These are phyloP conservation scores for Gleditsia sinensis DNA, from an alignment of 306 rosid genomes.

Conservation along the genomic window DNA sequence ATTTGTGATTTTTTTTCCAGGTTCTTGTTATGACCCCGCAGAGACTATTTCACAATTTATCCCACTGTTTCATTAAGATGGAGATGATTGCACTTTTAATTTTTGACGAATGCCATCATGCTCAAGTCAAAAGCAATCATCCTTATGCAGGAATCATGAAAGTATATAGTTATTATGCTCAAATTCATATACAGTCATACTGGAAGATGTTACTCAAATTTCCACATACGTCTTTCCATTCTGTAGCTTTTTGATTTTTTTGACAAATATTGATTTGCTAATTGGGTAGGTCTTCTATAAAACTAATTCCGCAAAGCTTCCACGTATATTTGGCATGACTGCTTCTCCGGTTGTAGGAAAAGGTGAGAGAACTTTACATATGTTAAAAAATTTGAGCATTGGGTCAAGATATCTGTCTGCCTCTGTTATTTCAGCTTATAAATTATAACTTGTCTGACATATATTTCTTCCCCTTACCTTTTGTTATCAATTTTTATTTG, in stretches of 20 bases:
- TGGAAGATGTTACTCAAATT: constrained; percentile 21
- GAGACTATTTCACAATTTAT: constrained; percentile 61
- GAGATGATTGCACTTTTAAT: constrained; percentile 80
- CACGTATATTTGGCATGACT: constrained; percentile 98
- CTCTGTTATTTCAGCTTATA: constrained; percentile 12
- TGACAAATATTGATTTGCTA: constrained; percentile 31
- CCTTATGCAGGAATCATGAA: constrained; percentile 89
- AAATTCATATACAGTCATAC: constrained; percentile 10
- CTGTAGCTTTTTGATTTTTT: constrained; percentile 1
- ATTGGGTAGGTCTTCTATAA: constrained; percentile 62
- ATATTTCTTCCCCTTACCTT: background rate
- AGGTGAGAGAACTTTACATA: constrained; percentile 49
- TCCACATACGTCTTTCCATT: constrained; percentile 16
- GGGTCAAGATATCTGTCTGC: background rate
- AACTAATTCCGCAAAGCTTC: constrained; percentile 48
- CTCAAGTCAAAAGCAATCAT: constrained; percentile 87
- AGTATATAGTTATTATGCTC: constrained; percentile 53
- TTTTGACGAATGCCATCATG: constrained; percentile 98
- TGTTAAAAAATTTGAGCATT: constrained; percentile 19
- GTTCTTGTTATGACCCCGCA: constrained; percentile 95
- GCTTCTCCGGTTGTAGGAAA: constrained; percentile 98
- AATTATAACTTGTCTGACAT: constrained; percentile 4
- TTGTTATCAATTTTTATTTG: background rate
- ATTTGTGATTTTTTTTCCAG: constrained; percentile 51
- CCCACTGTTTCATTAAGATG: constrained; percentile 82